These are phyloP conservation scores for Ceratocystis variospora DNA, from an alignment of 2,329 filamentous ascomycete genomes.

Conservation along the genomic window DNA sequence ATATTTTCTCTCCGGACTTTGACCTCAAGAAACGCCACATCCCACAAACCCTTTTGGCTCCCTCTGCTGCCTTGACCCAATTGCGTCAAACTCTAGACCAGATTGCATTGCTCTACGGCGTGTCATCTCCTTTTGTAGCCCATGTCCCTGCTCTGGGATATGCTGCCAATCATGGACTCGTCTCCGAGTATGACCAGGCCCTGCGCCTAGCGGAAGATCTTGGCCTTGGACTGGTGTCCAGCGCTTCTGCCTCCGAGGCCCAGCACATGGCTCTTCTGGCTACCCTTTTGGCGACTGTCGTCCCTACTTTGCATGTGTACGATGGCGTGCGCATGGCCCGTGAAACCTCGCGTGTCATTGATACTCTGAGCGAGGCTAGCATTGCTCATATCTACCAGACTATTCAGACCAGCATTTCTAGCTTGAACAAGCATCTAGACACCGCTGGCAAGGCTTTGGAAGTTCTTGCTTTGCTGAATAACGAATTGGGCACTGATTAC, in stretches of 20 bases:
- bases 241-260: conserved; percentile 73
- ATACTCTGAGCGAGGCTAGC: conserved; percentile 60
- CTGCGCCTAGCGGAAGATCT: conserved; percentile 77
- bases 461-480: conserved; percentile 64
- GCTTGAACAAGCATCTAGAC: conserved; percentile 56
- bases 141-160: conserved; percentile 91
- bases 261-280: conserved; percentile 93
- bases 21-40: conserved; percentile 81
- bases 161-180: conserved; percentile 51
- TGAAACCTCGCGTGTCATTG: conserved; percentile 69
- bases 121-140: conserved; percentile 83
- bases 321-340: conserved; percentile 72
- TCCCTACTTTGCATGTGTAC: conserved; percentile 79
- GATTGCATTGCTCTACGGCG: conserved; percentile 76
- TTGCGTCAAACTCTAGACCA: conserved; percentile 80
- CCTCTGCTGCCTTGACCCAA: conserved; percentile 66
- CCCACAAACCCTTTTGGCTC: conserved; percentile 79
- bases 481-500: conserved; percentile 86
- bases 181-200: conserved; percentile 74
- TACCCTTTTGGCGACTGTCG: conserved; percentile 60
- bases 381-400: conserved; percentile 56
- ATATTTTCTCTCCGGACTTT: conserved; percentile 96
- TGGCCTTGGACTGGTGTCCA: conserved; percentile 72
- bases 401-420: conserved; percentile 47
- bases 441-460: conserved; percentile 57